Base-by-base conservation (phyloP, 768 basidiomycete genomes). In the Rhizopogon roseolus region DNA sequence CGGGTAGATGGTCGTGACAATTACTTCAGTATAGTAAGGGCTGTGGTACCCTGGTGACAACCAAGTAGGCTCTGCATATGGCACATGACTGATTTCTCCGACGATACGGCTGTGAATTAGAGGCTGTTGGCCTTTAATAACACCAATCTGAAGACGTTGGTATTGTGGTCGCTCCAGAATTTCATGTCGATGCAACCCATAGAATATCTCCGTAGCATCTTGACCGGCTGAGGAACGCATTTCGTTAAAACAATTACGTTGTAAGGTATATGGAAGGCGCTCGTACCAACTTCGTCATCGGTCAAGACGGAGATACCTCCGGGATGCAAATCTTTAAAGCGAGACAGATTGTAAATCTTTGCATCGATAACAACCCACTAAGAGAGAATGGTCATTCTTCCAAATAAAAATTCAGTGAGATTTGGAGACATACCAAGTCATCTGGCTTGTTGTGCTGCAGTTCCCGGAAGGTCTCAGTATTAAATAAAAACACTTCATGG, bases 41-140 rank as follows among this genome's bases (percentile, higher is more conserved):
- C 74, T 79, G 63, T 85, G 75, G 73, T 82, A 93, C 16, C 85
- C 88, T 3, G 75, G 64, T 0, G 77, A 73, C 50, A 94, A 69
- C 90, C 93, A 96, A 2, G 83, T 86, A 4, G 94, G 89, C 65
- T 97, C 94, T 0, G 84, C 91, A 67, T 94, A 96, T 0, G 95
- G 94, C 0, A 96, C 86, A 39, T 73, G 71, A 58, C 87, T 90
- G 48, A 89, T 60, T 50, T 76, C 78, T 14, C 90, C 93, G 6
- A 71, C 63, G 16, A 71, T 66, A 17, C 74, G 78, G 28, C 74
- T 66, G 46, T 74, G 64, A 42, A 92, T 80, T 54, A 74, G 65
- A 19, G 76, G 76, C 61, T 79, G 68, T 71, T 88, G 77, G 43
- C 83, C 90, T 46, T 77, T 73, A 53, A 95, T 75, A 11, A 69